Evolutionary conservation across 805 yeast species (phyloP), one percentile per base, ranked within the genome.

Genomic region (Candida caryicola): DNA sequence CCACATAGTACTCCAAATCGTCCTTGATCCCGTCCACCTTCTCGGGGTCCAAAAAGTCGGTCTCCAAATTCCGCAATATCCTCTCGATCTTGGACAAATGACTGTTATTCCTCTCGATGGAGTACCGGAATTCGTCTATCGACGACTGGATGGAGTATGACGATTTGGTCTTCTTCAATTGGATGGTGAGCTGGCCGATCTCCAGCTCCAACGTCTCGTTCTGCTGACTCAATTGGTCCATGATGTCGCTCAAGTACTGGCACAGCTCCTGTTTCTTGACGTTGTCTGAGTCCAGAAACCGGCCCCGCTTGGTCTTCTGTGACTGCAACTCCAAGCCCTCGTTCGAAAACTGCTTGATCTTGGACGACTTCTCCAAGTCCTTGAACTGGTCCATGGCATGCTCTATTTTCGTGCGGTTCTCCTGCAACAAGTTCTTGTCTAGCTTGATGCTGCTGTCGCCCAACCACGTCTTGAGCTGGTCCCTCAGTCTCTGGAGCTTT

Each of bases 321-420:
- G 56, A 74, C 44, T 82, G 79, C 57, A 79, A 78, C 35, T 85
- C 87, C 46, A 91, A 71, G 0, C 97, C 97, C 62, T 93, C 98
- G 55, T 87, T 88, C 23, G 93, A 81, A 59, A 86, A 91, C 36
- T 95, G 96, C 62, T 91, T 91, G 27, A 95, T 88, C 66, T 91
- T 91, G 77, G 87, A 83, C 46, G 83, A 79, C 64, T 89, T 87
- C 63, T 91, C 99, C 50, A 91, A 87, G 39, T 88, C 91, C 60
- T 93, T 93, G 66, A 91, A 93, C 52, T 89, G 77, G 62, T 91
- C 99, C 99, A 91, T 91, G 44, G 93, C 93, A 54, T 89, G 85
- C 52, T 91, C 97, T 40, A 82, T 71, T 46, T 87, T 68, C 34
- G 70, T 59, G 12, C 81, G 76, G 52, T 84, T 85, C 58, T 88